Evolutionary conservation across 2,329 filamentous ascomycete species (phyloP), one percentile per base, ranked within the genome.

Genomic region (Arthrobotrys pseudoclavata): DNA sequence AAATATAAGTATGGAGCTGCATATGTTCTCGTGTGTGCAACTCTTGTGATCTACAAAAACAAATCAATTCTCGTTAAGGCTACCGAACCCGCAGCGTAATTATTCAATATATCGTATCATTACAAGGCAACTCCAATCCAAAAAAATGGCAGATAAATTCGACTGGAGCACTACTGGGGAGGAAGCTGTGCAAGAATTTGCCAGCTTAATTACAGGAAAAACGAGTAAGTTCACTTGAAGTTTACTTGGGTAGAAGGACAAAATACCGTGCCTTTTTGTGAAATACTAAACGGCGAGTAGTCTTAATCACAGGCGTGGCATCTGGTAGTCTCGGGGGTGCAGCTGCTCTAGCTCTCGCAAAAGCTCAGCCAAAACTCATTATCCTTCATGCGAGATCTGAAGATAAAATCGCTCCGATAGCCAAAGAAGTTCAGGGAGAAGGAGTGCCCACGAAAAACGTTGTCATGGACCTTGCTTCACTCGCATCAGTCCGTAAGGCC

Each of bases 311-410:
- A 42, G 62, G 69, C 9, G 61, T 61, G 4, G 61, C 52, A 31
- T n/a, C 52, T 7, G 22, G 37, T 29, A 40, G 42, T 18, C 62
- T 74, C 10, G 62, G 62, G 13, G 69, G 29, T 10, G 62, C 24
- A 61, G 67, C 62, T 22, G 62, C 69, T 10, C n/a, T 61, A 12
- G 52, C 61, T 0, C 61, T 74, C 15, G 57, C 69, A 4, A 74
- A 67, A 45, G 69, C 69, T 10, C 61, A 61, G 0, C 69, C 69
- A 18, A 72, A 66, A 29, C 69, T 72, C 26, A 20, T 72, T 10
- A 34, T 72, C 20, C 69, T 74, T 24, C 60, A 67, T 45, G 69
- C 69, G n/a, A 37, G 69, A 60, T 60, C 61, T 15, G 61, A 74
- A 40, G 69, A 61, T 18, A 74, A 67, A 18, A 74, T 74, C n/a